Evolutionary conservation across 192 early-diverging fungal species (phyloP), one percentile per base, ranked within the genome.

Genomic region (Lunasporangiospora selenospora): DNA sequence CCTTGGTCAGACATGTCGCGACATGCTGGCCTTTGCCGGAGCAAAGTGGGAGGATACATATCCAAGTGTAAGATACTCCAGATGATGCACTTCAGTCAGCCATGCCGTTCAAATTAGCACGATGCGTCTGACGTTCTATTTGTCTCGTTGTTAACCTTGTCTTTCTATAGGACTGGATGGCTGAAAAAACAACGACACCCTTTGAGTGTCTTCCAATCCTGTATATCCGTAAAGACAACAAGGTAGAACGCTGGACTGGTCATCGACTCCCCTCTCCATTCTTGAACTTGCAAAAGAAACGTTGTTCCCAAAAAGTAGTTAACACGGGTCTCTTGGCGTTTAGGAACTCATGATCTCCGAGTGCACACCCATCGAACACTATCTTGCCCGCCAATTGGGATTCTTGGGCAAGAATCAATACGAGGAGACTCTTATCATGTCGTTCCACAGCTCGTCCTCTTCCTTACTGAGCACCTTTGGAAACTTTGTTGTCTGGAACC

Each of bases 361-460:
- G 12, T 21, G 33, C 1, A 8, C 27, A n/a, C 51, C 33, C 3
- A 30, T 64, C 29, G 62, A 64, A 9, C 15, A 18, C 26, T 64
- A 64, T 38, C 27, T 64, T 15, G 62, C 62, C 30, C 42, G 55
- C 24, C 50, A 64, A 7, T 64, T 64, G 29, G 62, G 62, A 11
- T 24, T 64, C 24, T 29, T 64, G 44, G 62, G 52, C 36, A 33
- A 53, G 9, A 64, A 64, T 19, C 23, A 39, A 18, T 64, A 64
- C 24, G 62, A 64, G 26, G 62, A 64, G 42, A n/a, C 15, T 4
- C 8, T 46, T 13, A 64, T 64, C 44, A 32, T 23, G 19, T 10
- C 52, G 10, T 64, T 64, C 52, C 40, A 64, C 10, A 43, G 31
- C 27, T 53, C 50, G 3, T 12, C 43, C n/a, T 11, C 31, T 4